These are phyloP conservation scores for Capsicum rhomboideum DNA, from an alignment of 257 asterid genomes.

Conservation along the genomic window DNA sequence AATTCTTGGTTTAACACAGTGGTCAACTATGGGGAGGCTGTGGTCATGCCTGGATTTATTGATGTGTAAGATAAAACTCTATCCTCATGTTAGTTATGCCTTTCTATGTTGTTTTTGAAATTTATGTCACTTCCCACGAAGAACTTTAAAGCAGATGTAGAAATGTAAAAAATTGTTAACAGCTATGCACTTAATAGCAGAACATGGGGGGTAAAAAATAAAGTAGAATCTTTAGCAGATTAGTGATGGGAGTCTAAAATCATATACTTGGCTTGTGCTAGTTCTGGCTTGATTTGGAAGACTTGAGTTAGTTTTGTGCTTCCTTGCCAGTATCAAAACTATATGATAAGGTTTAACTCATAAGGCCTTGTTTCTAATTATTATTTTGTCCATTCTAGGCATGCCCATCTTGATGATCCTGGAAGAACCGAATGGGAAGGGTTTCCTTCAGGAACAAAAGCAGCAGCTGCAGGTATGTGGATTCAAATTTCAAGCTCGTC, in stretches of 20 bases:
- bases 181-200: neutral
- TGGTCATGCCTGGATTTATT: conserved; percentile 86
- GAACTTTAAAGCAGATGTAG: neutral
- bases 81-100: neutral
- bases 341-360: neutral
- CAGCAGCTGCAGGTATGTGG: conserved; percentile 88
- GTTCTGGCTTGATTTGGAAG: neutral
- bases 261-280: neutral
- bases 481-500: conserved; percentile 1
- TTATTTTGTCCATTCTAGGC: conserved; percentile 33
- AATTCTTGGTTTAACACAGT: conserved; percentile 35
- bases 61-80: conserved; percentile 65
- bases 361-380: neutral
- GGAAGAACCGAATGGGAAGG: conserved; percentile 99
- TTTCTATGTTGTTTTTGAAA: neutral
- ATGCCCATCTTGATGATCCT: conserved; percentile 91
- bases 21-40: conserved; percentile 69
- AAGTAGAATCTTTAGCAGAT: neutral
- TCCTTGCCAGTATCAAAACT: neutral
- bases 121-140: neutral
- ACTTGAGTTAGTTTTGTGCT: neutral
- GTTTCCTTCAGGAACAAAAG: conserved; percentile 94
- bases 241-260: neutral
- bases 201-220: neutral
- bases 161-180: neutral